These are phyloP conservation scores for Hypoxylon sp. DNA, from an alignment of 2,329 filamentous ascomycete genomes.

Conservation along the genomic window DNA sequence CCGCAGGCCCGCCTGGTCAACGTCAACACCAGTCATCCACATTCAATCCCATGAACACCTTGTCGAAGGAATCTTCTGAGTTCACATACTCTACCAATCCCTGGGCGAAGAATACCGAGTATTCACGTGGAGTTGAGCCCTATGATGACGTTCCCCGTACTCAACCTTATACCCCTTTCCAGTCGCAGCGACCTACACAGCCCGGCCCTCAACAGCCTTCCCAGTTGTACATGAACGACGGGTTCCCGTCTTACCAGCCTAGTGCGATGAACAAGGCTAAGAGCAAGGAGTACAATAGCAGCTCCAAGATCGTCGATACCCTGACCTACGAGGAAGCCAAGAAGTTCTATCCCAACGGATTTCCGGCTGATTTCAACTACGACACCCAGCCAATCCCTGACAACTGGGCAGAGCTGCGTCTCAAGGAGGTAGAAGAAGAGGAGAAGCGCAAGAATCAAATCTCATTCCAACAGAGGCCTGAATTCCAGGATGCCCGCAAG, in stretches of 20 bases:
- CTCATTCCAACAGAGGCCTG: conserved; percentile 39
- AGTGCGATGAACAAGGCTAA: conserved; percentile 9
- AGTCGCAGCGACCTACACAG: conserved; percentile 16
- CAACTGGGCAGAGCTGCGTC: conserved; percentile 44
- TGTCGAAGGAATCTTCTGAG: conserved; percentile 51
- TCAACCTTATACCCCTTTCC: conserved; percentile 31
- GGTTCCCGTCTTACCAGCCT: conserved; percentile 24
- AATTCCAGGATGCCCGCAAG: conserved; percentile 48
- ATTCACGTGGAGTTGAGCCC: conserved; percentile 43
- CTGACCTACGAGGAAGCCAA: conserved; percentile 48
- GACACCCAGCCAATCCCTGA: conserved; percentile 28
- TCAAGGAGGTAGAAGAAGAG: conserved; percentile 18
- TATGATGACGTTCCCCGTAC: conserved; percentile 29
- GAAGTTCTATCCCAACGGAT: conserved; percentile 51
- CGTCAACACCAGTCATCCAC: conserved; percentile 63
- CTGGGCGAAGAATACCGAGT: conserved; percentile 49
- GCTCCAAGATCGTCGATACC: conserved; percentile 51
- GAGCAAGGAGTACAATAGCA: conserved; percentile 19
- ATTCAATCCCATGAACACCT: conserved; percentile 57
- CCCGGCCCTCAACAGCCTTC: conserved; percentile 31
- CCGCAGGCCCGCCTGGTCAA: conserved; percentile 67
- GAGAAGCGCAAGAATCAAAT: conserved; percentile 31
- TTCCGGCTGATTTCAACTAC: conserved; percentile 52
- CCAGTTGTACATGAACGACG: conserved; percentile 29
- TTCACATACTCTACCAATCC: conserved; percentile 52